Base-by-base conservation (phyloP, 2,329 filamentous ascomycete genomes). In the Beauveria scarabaeidicola region DNA sequence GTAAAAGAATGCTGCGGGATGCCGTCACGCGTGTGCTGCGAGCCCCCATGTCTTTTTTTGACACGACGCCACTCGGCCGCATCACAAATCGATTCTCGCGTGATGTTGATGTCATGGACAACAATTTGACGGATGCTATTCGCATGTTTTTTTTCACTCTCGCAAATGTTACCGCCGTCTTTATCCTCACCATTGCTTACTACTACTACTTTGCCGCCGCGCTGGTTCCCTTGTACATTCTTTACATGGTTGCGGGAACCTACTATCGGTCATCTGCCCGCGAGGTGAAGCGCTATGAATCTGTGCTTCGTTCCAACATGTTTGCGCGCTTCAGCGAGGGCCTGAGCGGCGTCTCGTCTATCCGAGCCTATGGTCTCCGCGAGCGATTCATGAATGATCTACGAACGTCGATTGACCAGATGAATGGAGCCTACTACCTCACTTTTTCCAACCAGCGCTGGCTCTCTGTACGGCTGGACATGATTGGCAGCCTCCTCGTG, bases 31-130 rank as follows among this genome's bases (percentile, higher is more conserved):
- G 89, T 17, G 90, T 94, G 1, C 75, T 87, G n/a, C 78, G 84
- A 27, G 84, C 84, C 3, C 84, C 84, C n/a, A 86, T 87, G 91
- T 88, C 89, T 5, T 97, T 97, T 76, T 97, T 97, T 75, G 94
- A 99, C 68, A 97, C 94, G 0, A 97, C 94, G 0, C 94, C 94
- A 0, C 81, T 97, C 1, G 94, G 94, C 21, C 88, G 93, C 41
- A 97, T 97, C 71, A 96, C 91, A 23, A 97, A 97, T 72, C 89
- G 94, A 17, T 97, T 97, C 74, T 95, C 91, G 36, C 88, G 93
- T 66, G 94, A 99, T 68, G 89, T 97, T 44, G 91, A 97, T 68
- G 90, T 94, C 60, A 95, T 97, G 91, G 94, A 97, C 75, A 96
- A 96, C 72, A 90, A 86, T 61, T 76, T 97, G 47, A 88, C 88